Percentiles rank a stretch among this genome's conserved stretches.
These are phyloP conservation scores for Boletus bicolor DNA, from an alignment of 768 basidiomycete species.

Conservation along the genomic window DNA sequence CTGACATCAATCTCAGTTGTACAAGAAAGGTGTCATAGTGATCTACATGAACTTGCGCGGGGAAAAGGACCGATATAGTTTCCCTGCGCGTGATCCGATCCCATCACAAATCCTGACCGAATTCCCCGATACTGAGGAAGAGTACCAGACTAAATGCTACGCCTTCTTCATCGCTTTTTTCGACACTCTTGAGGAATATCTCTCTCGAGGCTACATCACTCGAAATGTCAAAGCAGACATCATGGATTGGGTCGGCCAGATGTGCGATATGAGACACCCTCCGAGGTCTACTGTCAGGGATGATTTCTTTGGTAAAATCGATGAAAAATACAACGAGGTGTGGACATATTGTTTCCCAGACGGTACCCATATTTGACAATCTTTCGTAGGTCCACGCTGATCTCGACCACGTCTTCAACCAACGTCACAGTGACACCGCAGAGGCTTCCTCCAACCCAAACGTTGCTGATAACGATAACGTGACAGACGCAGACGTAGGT, in stretches of 20 bases:
- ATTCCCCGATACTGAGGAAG: not conserved
- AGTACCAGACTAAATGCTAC: slow-evolving; percentile 6
- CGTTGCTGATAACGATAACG: not conserved
- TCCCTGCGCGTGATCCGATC: slow-evolving; percentile 15
- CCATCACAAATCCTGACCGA: slow-evolving; percentile 14
- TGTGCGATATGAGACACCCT: not conserved
- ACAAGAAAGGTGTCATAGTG: too few relatives aligned
- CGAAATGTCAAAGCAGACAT: not conserved
- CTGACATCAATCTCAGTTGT: not conserved
- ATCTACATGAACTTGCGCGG: not conserved
- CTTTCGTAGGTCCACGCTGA: too few relatives aligned
- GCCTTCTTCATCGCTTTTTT: slow-evolving; percentile 18
- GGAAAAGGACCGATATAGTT: not conserved
- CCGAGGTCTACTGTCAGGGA: not conserved
- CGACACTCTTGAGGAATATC: not conserved
- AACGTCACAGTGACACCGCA: too few relatives aligned
- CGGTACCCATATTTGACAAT: too few relatives aligned
- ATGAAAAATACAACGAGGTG: not conserved
- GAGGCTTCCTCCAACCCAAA: not conserved
- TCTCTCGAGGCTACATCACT: not conserved
- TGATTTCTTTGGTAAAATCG: not conserved
- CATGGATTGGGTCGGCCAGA: not conserved
- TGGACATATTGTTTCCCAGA: not conserved
- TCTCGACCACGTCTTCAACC: too few relatives aligned
- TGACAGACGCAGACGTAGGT: not conserved